phyloP scores from a whole-genome alignment of 495 filamentous ascomycete genomes.

The Friedmanniomyces simplex region DNA sequence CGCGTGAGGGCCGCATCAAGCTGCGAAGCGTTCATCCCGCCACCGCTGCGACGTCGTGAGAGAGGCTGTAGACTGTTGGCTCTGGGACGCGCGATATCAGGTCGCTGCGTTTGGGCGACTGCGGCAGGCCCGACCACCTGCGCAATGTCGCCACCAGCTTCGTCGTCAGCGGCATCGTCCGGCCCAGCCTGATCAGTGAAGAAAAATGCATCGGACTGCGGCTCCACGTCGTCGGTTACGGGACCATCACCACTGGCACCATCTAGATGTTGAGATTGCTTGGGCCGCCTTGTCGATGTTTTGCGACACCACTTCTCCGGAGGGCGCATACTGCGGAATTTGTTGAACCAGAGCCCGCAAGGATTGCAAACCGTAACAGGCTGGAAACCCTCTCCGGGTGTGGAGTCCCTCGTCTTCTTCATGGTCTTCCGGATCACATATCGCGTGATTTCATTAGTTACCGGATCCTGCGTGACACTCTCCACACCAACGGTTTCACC shows the following conservation, averaged over 20 bases:
- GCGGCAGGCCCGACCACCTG: not conserved
- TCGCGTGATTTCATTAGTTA: slow-evolving; percentile 43
- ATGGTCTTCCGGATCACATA: slow-evolving; percentile 48
- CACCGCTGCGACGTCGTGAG: not conserved
- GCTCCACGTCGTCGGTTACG: slow-evolving; percentile 17
- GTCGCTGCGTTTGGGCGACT: not conserved
- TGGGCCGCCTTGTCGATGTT: slow-evolving; percentile 28
- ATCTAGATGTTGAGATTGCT: slow-evolving; percentile 14
- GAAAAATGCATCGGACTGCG: slow-evolving; percentile 19
- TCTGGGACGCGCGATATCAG: slow-evolving; percentile 6
- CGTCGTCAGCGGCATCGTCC: slow-evolving; percentile 5
- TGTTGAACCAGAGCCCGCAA: slow-evolving; percentile 88
- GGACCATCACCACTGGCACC: not conserved
- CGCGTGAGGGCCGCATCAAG: slow-evolving; percentile 48
- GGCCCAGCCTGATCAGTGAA: slow-evolving; percentile 18
- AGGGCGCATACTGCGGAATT: slow-evolving; percentile 75
- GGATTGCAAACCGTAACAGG: slow-evolving; percentile 82
- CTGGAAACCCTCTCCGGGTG: slow-evolving; percentile 49
- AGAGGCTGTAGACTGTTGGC: slow-evolving; percentile 16
- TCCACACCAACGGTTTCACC: slow-evolving; percentile 55
- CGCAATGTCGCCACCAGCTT: not conserved
- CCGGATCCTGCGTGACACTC: slow-evolving; percentile 48
- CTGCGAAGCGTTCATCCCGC: slow-evolving; percentile 36
- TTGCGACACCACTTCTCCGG: slow-evolving; percentile 68
- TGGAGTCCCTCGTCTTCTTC: slow-evolving; percentile 58